These are phyloP conservation scores for Ottelia alismoides DNA, from an alignment of 106 monocot genomes.

Conservation along the genomic window DNA sequence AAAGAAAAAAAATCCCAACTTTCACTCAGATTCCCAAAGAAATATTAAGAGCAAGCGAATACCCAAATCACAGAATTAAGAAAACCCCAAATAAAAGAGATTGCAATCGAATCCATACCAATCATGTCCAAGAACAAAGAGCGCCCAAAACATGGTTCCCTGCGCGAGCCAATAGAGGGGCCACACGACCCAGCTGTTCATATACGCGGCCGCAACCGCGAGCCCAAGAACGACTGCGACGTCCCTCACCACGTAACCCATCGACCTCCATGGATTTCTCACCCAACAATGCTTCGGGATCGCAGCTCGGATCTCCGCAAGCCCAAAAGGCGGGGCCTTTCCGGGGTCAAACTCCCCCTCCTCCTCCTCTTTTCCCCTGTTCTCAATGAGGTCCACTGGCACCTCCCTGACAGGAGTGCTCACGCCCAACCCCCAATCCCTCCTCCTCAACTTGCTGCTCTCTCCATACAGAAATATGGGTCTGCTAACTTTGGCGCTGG, in stretches of 20 bases:
- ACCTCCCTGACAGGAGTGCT: conserved; percentile 5
- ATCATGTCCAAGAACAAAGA: conserved; percentile 91
- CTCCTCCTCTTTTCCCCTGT: conserved; percentile 1
- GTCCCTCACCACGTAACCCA: conserved; percentile 58
- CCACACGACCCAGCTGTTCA: conserved; percentile 38
- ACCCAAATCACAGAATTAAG: not conserved
- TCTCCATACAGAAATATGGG: not conserved
- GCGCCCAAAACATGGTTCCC: conserved; percentile 96
- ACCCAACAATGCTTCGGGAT: conserved; percentile 46
- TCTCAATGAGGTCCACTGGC: no score
- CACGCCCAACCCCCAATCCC: conserved; percentile 5
- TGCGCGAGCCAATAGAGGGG: conserved; percentile 67
- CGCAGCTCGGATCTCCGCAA: conserved; percentile 30
- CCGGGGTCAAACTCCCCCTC: conserved; percentile 14
- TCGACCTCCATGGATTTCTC: conserved; percentile 46
- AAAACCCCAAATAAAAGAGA: not conserved
- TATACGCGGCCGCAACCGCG: conserved; percentile 20
- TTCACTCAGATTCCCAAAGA: not conserved
- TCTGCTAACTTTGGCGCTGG: not conserved
- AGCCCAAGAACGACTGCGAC: conserved; percentile 34
- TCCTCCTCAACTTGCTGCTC: not conserved
- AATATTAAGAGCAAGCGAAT: not conserved
- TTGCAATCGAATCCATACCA: conserved; percentile 30
- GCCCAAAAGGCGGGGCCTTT: conserved; percentile 20
- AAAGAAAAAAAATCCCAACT: not conserved